Base-by-base conservation (phyloP, 495 filamentous ascomycete species). In the Trichoderma reesei region DNA sequence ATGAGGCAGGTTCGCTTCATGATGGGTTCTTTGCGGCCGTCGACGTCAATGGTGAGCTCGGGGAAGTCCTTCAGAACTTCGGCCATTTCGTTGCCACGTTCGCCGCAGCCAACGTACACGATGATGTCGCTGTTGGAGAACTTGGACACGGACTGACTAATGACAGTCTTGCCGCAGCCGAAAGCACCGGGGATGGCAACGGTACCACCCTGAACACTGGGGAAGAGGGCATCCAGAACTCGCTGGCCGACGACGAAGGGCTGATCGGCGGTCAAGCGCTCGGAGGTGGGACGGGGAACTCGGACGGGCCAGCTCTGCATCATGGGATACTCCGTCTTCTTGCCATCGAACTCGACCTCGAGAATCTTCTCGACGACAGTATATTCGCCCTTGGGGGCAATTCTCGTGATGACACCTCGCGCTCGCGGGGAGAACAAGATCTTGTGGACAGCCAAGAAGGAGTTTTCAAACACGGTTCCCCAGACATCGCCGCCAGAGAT, bases 41-140 rank as follows among this genome's bases (percentile, higher is more conserved):
- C 84, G 65, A 97, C 82, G 18, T 90, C 84, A 75, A 98, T 98
- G 34, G 87, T 87, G 65, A 98, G 88, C 83, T 96, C 90, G 46
- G 94, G 94, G 84, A 99, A 99, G 76, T 99, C 94, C 90, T 96
- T 97, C 83, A 99, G 84, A 66, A 99, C 94, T 83, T 99, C 94
- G 67, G 94, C 94, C 94, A 99, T 99, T 77, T 98, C 94, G 73
- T 98, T 99, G 69, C 94, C 94, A 66, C 94, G 91, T 82, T 99
- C 94, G 70, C 94, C 94, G 67, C 95, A 96, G 56, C 94, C 94
- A 67, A 99, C 94, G 75, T 99, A 98, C 69, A 99, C 89, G 68
- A 99, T 98, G 72, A 96, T 91, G 76, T 99, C 95, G 73, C 89
- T 92, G 85, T 99, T 99, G 65, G 94, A 99, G 82, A 97, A 99